phyloP scores from a whole-genome alignment of 805 yeast species.

The Candida stauntonica region DNA sequence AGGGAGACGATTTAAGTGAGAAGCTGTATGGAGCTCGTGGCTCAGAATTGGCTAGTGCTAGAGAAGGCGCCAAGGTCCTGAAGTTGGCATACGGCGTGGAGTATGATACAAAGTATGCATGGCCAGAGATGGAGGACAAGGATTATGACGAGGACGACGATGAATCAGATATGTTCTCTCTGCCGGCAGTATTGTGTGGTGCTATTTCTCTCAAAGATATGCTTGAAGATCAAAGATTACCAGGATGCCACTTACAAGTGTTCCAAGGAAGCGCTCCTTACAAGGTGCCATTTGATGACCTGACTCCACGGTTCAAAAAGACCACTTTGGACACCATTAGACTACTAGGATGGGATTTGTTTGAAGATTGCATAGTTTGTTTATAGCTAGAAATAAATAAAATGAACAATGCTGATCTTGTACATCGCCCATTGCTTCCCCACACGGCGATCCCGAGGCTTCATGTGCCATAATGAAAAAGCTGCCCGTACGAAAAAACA shows the following conservation, averaged over 20 bases:
- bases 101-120: not conserved
- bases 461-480: too few relatives aligned
- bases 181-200: constrained; percentile 8
- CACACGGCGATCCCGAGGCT: too few relatives aligned
- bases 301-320: constrained; percentile 6
- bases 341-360: constrained; percentile 11
- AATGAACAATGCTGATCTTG: too few relatives aligned
- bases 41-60: not conserved
- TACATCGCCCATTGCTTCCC: too few relatives aligned
- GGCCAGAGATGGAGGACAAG: not conserved
- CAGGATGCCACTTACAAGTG: not conserved
- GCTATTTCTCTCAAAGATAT: not conserved
- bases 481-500: too few relatives aligned
- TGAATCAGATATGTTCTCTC: constrained; percentile 7
- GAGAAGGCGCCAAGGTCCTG: not conserved
- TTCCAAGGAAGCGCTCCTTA: not conserved
- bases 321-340: constrained; percentile 4
- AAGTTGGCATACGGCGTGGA: not conserved
- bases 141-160: constrained; percentile 3
- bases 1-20: constrained; percentile 5
- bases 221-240: not conserved
- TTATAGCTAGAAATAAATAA: too few relatives aligned
- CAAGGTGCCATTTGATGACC: not conserved
- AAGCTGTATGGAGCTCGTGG: constrained; percentile 8
- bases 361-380: constrained; percentile 3